Conservation (phyloP, 2,329 filamentous ascomycete genomes). For the Penicillium crustosum region DNA sequence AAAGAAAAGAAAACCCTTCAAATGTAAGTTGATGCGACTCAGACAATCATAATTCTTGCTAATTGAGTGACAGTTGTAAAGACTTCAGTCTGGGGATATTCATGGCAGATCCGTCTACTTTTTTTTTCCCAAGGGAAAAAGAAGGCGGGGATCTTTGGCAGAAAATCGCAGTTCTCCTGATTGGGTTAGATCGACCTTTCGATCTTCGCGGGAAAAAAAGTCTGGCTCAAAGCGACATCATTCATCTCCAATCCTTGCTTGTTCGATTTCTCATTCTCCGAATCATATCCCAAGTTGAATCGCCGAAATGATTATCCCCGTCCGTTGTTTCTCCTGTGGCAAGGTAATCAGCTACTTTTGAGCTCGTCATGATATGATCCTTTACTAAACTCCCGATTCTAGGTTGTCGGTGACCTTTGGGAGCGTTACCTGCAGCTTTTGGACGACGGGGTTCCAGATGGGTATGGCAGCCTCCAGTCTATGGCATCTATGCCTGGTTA, state of each 20-base stretch:
- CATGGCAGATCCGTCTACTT: slow-evolving; percentile 17
- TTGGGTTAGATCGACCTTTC: slow-evolving; percentile 9
- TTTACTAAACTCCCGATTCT: slow-evolving; percentile 17
- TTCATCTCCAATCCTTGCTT: slow-evolving; percentile 8
- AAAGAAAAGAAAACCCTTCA: background rate
- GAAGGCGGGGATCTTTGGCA: slow-evolving; percentile 17
- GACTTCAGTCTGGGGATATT: slow-evolving; percentile 2
- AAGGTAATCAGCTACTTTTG: slow-evolving; percentile 65
- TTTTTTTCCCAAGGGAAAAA: slow-evolving; percentile 22
- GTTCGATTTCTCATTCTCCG: background rate
- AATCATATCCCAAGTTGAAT: background rate
- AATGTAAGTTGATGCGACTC: background rate
- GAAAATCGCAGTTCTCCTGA: slow-evolving; percentile 14
- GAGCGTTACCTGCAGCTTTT: slow-evolving; percentile 90
- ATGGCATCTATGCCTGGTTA: slow-evolving; percentile 5
- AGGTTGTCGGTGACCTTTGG: slow-evolving; percentile 98
- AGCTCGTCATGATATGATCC: background rate
- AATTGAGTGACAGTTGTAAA: background rate
- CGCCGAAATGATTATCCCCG: slow-evolving; percentile 85
- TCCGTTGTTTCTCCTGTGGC: slow-evolving; percentile 98
- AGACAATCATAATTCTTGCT: slow-evolving; percentile 4
- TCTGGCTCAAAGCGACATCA: slow-evolving; percentile 10
- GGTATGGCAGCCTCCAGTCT: slow-evolving; percentile 51
- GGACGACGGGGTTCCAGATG: slow-evolving; percentile 71
- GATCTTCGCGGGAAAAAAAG: slow-evolving; percentile 10